A percentile compares a stretch with the other conserved stretches of the same genome.
phyloP scores from a whole-genome alignment of 495 filamentous ascomycete genomes.

The Trichoderma parareesei region DNA sequence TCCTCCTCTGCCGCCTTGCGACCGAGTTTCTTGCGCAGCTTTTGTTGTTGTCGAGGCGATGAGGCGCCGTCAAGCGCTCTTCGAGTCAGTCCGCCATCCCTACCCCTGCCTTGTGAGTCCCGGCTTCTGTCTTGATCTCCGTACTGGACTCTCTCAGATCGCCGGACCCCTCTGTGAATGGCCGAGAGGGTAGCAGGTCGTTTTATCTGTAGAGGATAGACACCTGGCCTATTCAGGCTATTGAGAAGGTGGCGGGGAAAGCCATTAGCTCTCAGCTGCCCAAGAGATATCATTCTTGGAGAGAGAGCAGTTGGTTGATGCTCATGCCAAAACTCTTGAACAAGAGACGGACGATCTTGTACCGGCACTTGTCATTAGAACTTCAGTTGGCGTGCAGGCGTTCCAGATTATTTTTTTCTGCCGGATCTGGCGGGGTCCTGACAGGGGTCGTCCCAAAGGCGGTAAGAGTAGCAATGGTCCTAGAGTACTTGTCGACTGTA shows the following conservation, averaged over 20 bases:
- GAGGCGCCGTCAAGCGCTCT: conserved; percentile 9
- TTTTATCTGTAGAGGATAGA: background rate
- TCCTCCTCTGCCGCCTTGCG: conserved; percentile 40
- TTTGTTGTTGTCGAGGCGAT: conserved; percentile 8
- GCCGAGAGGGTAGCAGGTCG: conserved; percentile 22
- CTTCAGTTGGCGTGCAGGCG: background rate
- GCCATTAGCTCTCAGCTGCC: background rate
- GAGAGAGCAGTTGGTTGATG: background rate
- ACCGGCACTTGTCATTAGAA: background rate
- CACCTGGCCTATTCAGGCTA: background rate
- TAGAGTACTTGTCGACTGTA: background rate
- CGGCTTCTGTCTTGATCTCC: background rate
- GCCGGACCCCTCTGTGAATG: conserved; percentile 22
- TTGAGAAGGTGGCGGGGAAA: background rate
- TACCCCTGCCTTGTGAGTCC: conserved; percentile 12
- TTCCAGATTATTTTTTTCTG: background rate
- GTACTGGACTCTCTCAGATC: conserved; percentile 18
- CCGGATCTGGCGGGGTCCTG: background rate
- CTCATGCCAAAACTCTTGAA: background rate
- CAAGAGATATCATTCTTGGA: background rate
- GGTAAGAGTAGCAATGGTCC: background rate
- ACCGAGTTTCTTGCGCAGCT: conserved; percentile 31
- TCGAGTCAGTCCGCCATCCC: background rate
- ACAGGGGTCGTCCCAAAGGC: background rate
- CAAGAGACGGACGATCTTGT: background rate